Evolutionary conservation across 2,329 filamentous ascomycete genomes (phyloP).

Genomic region (Thielaviopsis cerberus): DNA sequence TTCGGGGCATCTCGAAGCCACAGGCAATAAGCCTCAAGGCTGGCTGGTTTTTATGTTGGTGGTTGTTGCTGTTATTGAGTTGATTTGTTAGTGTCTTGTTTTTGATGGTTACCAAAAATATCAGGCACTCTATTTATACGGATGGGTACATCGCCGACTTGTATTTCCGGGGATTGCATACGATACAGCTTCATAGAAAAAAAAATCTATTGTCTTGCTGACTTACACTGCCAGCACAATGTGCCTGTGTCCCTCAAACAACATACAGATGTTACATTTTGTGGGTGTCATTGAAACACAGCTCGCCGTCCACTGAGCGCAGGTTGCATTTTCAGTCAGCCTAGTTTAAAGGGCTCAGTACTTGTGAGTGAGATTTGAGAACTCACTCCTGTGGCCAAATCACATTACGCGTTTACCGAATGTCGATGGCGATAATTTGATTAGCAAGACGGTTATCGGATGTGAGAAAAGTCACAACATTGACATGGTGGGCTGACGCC

Average conservation of each 20-base stretch:
- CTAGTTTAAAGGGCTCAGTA: not conserved
- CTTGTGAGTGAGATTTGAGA: not conserved
- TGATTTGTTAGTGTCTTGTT: not conserved
- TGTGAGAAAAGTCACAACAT: constrained; percentile 13
- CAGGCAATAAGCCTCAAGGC: not conserved
- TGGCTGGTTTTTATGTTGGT: no score
- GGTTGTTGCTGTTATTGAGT: no score
- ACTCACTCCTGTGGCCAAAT: no score
- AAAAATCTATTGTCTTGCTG: not conserved
- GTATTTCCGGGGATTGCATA: not conserved
- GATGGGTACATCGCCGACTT: not conserved
- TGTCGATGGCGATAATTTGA: no score
- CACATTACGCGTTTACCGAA: no score
- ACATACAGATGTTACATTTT: not conserved
- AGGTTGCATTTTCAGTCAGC: not conserved
- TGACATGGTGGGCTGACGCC: constrained; percentile 10
- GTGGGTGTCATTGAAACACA: not conserved
- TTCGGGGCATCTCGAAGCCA: not conserved
- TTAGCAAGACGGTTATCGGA: no score
- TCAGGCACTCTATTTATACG: not conserved
- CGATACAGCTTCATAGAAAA: not conserved
- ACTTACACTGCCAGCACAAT: not conserved
- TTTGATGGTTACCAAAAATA: not conserved
- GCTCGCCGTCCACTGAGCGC: not conserved
- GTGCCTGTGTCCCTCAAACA: not conserved